These are phyloP conservation scores for Cyberlindnera lachancei DNA, from an alignment of 805 yeast species.

Conservation along the genomic window DNA sequence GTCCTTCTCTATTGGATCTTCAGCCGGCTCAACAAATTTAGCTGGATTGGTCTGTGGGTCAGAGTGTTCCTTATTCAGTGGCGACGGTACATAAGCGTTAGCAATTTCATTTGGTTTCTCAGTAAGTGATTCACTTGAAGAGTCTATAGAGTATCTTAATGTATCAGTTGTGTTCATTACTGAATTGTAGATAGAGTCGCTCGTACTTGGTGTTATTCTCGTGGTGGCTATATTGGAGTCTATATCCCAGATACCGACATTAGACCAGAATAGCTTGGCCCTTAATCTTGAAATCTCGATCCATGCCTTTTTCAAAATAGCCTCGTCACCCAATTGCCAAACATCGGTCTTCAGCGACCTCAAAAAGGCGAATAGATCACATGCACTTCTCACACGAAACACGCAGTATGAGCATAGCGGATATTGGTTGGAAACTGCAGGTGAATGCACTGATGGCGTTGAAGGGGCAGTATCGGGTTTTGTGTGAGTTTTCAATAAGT, in stretches of 20 bases:
- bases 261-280: slow-evolving; percentile 74
- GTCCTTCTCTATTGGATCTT: too few species aligned
- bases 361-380: slow-evolving; percentile 76
- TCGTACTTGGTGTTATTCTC: slow-evolving; percentile 23
- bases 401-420: slow-evolving; percentile 82
- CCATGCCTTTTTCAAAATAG: slow-evolving; percentile 49
- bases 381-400: slow-evolving; percentile 66
- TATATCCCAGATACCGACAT: slow-evolving; percentile 70
- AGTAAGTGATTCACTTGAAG: slow-evolving; percentile 12
- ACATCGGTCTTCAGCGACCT: slow-evolving; percentile 51
- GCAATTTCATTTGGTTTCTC: slow-evolving; percentile 3
- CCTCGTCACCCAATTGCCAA: slow-evolving; percentile 47
- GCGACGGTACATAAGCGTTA: slow-evolving; percentile 11
- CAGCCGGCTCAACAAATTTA: too few species aligned
- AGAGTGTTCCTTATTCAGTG: slow-evolving; percentile 12
- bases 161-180: slow-evolving; percentile 5
- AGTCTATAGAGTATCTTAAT: slow-evolving; percentile 4
- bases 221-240: slow-evolving; percentile 27
- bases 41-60: too few species aligned
- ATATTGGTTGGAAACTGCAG: slow-evolving; percentile 36
- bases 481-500: slow-evolving; percentile 48
- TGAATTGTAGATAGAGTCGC: slow-evolving; percentile 12
- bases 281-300: slow-evolving; percentile 55
- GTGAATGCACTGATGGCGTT: slow-evolving; percentile 10
- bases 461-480: slow-evolving; percentile 10